phyloP scores from a whole-genome alignment of 805 yeast genomes.

The Saccharomycopsis malanga region DNA sequence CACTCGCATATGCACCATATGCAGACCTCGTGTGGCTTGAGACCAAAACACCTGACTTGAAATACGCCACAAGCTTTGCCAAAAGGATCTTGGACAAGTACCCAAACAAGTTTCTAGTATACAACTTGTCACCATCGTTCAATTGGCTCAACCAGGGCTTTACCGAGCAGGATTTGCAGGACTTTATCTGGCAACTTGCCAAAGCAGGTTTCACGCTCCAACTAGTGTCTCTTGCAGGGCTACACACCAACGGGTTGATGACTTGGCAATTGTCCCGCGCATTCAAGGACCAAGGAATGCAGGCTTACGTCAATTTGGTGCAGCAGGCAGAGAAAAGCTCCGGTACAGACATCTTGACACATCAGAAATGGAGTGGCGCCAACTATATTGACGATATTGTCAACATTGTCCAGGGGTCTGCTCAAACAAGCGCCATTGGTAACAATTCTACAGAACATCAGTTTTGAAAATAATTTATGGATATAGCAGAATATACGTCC shows the following conservation, averaged over 20 bases:
- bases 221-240: constrained; percentile 53
- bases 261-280: constrained; percentile 44
- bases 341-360: constrained; percentile 48
- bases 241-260: constrained; percentile 46
- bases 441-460: constrained; percentile 36
- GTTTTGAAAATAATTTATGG: constrained; percentile 19
- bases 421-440: constrained; percentile 38
- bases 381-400: constrained; percentile 42
- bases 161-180: constrained; percentile 36
- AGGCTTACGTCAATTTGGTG: constrained; percentile 47
- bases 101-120: constrained; percentile 52
- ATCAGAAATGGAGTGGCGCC: constrained; percentile 61
- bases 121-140: constrained; percentile 54
- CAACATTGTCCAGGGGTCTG: constrained; percentile 37
- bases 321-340: constrained; percentile 40
- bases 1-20: constrained; percentile 48
- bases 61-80: constrained; percentile 44
- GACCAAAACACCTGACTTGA: constrained; percentile 50
- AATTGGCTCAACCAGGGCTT: constrained; percentile 57
- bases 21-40: constrained; percentile 58
- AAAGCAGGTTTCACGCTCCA: constrained; percentile 52
- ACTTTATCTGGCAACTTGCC: constrained; percentile 48
- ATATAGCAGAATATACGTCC: too few relatives aligned
- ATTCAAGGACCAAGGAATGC: constrained; percentile 49
- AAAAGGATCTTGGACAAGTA: constrained; percentile 36